These are phyloP conservation scores for Arthrobotrys conoides DNA, from an alignment of 2,329 filamentous ascomycete species.

Conservation along the genomic window DNA sequence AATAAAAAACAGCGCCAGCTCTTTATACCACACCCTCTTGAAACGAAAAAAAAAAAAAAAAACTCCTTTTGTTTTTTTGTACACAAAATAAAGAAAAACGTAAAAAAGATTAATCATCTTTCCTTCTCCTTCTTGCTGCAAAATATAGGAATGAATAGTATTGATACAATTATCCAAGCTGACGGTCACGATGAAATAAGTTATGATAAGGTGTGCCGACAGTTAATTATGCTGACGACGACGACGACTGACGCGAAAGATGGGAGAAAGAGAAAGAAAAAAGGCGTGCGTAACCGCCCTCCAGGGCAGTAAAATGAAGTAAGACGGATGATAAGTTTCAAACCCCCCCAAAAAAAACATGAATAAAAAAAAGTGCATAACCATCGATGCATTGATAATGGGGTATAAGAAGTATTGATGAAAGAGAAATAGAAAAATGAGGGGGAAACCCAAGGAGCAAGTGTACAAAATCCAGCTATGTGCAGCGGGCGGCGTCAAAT, in stretches of 20 bases:
- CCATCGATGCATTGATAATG: slow-evolving; percentile 10
- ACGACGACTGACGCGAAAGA: slow-evolving; percentile 1
- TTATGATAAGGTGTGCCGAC: not conserved
- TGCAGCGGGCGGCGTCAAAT: slow-evolving; percentile 32
- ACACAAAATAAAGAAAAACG: slow-evolving; percentile 12
- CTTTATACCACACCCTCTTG: slow-evolving; percentile 25
- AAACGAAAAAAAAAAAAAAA: not conserved
- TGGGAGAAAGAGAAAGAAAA: not conserved
- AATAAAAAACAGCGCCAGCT: slow-evolving; percentile 21
- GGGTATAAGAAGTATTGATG: slow-evolving; percentile 34
- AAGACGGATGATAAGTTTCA: slow-evolving; percentile 4
- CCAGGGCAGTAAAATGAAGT: slow-evolving; percentile 16
- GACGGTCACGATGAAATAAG: not conserved
- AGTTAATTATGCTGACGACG: not conserved
- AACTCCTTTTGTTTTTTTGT: slow-evolving; percentile 36
- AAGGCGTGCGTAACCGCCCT: not conserved
- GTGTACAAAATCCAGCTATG: slow-evolving; percentile 53
- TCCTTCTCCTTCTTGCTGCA: not conserved
- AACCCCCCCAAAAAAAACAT: slow-evolving; percentile 17
- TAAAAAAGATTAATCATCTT: not conserved
- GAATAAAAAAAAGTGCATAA: slow-evolving; percentile 21
- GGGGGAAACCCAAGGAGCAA: slow-evolving; percentile 1
- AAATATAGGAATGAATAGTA: not conserved
- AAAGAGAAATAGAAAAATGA: slow-evolving; percentile 9
- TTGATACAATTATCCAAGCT: not conserved